Evolutionary conservation across 1,284 basidiomycete genomes (phyloP).

Genomic region (Malassezia vespertilionis): DNA sequence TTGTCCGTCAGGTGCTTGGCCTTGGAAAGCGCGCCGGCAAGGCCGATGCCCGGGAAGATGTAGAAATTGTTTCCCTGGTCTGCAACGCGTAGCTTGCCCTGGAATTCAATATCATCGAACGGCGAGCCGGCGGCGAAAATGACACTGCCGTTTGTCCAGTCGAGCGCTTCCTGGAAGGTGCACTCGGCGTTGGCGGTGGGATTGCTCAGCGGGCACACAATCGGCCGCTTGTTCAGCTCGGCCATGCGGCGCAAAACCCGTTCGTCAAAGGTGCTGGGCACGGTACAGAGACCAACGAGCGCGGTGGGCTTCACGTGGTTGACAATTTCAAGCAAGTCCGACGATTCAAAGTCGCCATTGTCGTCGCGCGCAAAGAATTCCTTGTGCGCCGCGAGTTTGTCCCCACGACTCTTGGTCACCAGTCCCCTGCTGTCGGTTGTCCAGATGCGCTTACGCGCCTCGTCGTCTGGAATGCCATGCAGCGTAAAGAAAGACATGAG

Average conservation of each 20-base stretch:
- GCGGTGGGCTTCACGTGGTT: slow-evolving; percentile 80
- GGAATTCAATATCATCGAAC: slow-evolving; percentile 60
- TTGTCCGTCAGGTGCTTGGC: slow-evolving; percentile 60
- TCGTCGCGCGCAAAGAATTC: slow-evolving; percentile 39
- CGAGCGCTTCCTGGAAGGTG: slow-evolving; percentile 68
- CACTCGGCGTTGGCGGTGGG: slow-evolving; percentile 68
- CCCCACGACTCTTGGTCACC: slow-evolving; percentile 40
- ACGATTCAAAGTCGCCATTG: slow-evolving; percentile 37
- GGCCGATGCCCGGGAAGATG: slow-evolving; percentile 35
- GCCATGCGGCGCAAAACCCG: slow-evolving; percentile 70
- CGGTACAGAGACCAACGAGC: slow-evolving; percentile 78
- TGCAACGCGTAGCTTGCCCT: slow-evolving; percentile 60
- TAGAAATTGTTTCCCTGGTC: slow-evolving; percentile 81
- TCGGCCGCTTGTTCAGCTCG: slow-evolving; percentile 70
- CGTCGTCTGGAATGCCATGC: slow-evolving; percentile 36
- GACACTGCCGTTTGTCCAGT: slow-evolving; percentile 56
- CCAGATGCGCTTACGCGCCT: slow-evolving; percentile 40
- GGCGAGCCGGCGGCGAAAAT: slow-evolving; percentile 86
- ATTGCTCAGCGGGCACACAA: slow-evolving; percentile 94
- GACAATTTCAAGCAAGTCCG: slow-evolving; percentile 63
- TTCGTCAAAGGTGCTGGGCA: slow-evolving; percentile 68
- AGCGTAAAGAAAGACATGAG: slow-evolving; percentile 42
- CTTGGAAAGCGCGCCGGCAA: slow-evolving; percentile 55
- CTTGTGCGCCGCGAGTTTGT: slow-evolving; percentile 40
- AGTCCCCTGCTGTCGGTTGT: slow-evolving; percentile 44